Evolutionary conservation across 2,329 filamentous ascomycete species (phyloP), one percentile per base, ranked within the genome.

Genomic region (Didymella arachidicola): DNA sequence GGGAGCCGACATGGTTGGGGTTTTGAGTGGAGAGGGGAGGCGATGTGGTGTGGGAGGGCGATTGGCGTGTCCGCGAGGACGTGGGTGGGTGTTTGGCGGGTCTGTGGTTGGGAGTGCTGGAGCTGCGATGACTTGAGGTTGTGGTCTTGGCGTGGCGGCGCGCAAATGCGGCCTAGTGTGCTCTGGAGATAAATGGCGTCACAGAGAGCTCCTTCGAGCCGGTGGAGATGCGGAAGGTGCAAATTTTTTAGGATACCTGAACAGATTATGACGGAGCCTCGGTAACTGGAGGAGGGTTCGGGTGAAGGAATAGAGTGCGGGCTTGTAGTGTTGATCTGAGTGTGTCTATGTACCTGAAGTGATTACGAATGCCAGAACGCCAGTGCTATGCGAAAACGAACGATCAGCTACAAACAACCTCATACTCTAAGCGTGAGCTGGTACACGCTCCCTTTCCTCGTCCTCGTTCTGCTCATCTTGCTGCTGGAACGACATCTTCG

Each of bases 391-490:
- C 67, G 51, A 55, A 7, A 14, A 49, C 26, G 3, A 19, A 19
- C 16, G 51, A 4, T 26, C 27, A 34, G 10, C 30, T 7, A 16
- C 29, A 4, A 12, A 11, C 3, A 26, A 8, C 2, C 38, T 38
- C 19, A 14, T 11, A 29, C 19, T n/a, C 61, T 38, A 71, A 46
- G 65, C 69, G 18, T 65, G 52, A n/a, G 62, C 38, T 19, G 60
- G 57, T 11, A 62, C 30, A 8, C 59, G 64, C 50, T 67, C 53
- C n/a, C 61, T 42, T 30, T 61, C 58, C 4, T 78, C 81, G 55
- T 79, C 80, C 25, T 67, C 80, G 73, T 34, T 57, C 50, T 66
- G 32, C 10, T 62, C 60, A 10, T 63, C 53, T n/a, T 34, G 60
- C 25, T 64, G 46, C 12, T 61, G 53, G 22, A 70, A 69, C 7